Conservation (phyloP, 2,329 filamentous ascomycete species). For the Tolypocladium guangdongense region DNA sequence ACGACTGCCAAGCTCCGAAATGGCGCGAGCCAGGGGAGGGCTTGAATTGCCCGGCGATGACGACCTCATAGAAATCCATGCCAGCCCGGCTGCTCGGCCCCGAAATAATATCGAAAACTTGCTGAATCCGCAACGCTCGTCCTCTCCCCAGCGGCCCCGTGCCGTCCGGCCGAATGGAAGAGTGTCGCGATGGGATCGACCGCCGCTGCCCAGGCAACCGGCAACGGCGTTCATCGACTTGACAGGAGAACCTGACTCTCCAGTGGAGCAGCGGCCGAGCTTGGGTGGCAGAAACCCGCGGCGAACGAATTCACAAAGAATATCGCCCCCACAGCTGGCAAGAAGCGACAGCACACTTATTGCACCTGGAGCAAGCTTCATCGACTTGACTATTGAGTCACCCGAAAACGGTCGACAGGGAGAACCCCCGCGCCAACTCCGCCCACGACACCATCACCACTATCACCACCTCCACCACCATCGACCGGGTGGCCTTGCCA, state of each 20-base stretch:
- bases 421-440: background rate
- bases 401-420: constrained; percentile 19
- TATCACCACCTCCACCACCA: constrained; percentile 7
- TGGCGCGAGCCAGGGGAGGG: constrained; percentile 7
- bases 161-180: background rate
- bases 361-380: constrained; percentile 24
- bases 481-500: background rate
- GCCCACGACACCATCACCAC: constrained; percentile 6
- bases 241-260: constrained; percentile 39
- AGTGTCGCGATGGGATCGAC: background rate
- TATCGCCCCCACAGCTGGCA: constrained; percentile 29
- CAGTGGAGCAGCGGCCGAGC: constrained; percentile 20
- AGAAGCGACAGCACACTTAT: constrained; percentile 34
- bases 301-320: constrained; percentile 28
- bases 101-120: constrained; percentile 3
- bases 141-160: background rate
- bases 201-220: background rate
- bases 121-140: constrained; percentile 3
- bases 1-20: constrained; percentile 1
- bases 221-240: constrained; percentile 34
- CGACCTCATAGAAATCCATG: constrained; percentile 23
- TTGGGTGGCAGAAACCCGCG: constrained; percentile 23
- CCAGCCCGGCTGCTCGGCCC: constrained; percentile 4
- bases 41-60: constrained; percentile 14
- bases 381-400: constrained; percentile 42